phyloP scores from a whole-genome alignment of 768 basidiomycete species.

The Lentinula edodes region DNA sequence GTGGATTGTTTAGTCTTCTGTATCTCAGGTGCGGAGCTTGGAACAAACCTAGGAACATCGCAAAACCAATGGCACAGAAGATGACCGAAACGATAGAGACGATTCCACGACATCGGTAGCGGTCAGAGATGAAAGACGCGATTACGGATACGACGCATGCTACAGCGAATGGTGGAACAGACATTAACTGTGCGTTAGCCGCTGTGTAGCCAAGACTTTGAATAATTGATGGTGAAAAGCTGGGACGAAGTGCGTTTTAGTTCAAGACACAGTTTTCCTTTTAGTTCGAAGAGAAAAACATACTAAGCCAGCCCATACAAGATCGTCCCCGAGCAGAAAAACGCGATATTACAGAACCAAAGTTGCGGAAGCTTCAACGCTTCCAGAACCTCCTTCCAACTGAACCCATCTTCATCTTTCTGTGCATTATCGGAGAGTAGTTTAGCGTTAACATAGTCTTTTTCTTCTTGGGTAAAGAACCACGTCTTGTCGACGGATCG shows the following conservation, averaged over 20 bases:
- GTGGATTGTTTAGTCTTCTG: not conserved
- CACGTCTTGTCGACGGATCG: slow-evolving; percentile 25
- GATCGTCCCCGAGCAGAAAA: slow-evolving; percentile 28
- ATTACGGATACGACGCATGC: slow-evolving; percentile 29
- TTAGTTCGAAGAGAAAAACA: slow-evolving; percentile 11
- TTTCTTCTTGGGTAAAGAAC: slow-evolving; percentile 33
- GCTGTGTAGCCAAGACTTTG: slow-evolving; percentile 39
- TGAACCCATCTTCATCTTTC: slow-evolving; percentile 24
- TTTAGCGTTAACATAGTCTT: slow-evolving; percentile 31
- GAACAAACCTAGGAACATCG: slow-evolving; percentile 48
- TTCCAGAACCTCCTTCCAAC: slow-evolving; percentile 30
- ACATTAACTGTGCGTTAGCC: slow-evolving; percentile 42
- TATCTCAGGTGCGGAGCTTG: not conserved
- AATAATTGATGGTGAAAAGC: slow-evolving; percentile 59
- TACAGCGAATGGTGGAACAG: slow-evolving; percentile 36
- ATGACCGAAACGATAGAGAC: slow-evolving; percentile 38
- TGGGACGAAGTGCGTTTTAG: slow-evolving; percentile 18
- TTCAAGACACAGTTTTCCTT: too few species aligned
- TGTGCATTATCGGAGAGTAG: slow-evolving; percentile 36
- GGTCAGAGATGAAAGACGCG: slow-evolving; percentile 46
- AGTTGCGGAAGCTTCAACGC: slow-evolving; percentile 30
- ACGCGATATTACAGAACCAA: slow-evolving; percentile 22
- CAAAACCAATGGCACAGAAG: slow-evolving; percentile 43
- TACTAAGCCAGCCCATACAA: slow-evolving; percentile 16
- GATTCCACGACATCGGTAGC: slow-evolving; percentile 44